These are phyloP conservation scores for Poronia punctata DNA, from an alignment of 495 filamentous ascomycete genomes.

Conservation along the genomic window DNA sequence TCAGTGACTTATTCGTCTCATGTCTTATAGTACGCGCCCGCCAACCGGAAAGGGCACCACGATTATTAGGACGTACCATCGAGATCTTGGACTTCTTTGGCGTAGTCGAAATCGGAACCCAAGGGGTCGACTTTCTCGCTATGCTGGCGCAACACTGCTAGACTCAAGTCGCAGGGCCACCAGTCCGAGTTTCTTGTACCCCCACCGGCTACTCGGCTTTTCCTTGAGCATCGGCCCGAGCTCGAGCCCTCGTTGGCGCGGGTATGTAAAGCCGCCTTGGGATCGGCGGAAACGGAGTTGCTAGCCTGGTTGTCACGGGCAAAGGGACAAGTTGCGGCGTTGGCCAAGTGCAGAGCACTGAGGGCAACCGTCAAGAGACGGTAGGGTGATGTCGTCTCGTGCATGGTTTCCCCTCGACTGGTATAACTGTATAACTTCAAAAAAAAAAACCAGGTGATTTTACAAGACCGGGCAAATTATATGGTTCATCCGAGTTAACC, in stretches of 20 bases:
- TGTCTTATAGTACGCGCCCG: no score
- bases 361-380: background rate
- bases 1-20: background rate
- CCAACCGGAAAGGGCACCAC: background rate
- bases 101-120: conserved; percentile 49
- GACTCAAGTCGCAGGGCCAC: conserved; percentile 50
- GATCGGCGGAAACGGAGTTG: background rate
- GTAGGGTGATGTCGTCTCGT: background rate
- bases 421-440: no score
- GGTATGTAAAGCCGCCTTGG: background rate
- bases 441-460: no score
- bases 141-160: conserved; percentile 56
- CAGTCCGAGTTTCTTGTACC: conserved; percentile 49
- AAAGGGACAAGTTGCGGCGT: background rate
- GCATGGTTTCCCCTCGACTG: no score
- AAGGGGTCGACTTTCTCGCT: conserved; percentile 43
- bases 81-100: conserved; percentile 44
- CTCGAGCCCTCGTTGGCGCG: background rate
- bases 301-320: background rate
- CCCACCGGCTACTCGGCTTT: conserved; percentile 41
- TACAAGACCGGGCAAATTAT: no score
- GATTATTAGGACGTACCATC: background rate
- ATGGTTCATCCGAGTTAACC: no score
- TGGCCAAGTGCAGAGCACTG: background rate
- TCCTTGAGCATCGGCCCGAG: conserved; percentile 35